These are phyloP conservation scores for Achaetomium macrosporum DNA, from an alignment of 2,329 filamentous ascomycete genomes.

Conservation along the genomic window DNA sequence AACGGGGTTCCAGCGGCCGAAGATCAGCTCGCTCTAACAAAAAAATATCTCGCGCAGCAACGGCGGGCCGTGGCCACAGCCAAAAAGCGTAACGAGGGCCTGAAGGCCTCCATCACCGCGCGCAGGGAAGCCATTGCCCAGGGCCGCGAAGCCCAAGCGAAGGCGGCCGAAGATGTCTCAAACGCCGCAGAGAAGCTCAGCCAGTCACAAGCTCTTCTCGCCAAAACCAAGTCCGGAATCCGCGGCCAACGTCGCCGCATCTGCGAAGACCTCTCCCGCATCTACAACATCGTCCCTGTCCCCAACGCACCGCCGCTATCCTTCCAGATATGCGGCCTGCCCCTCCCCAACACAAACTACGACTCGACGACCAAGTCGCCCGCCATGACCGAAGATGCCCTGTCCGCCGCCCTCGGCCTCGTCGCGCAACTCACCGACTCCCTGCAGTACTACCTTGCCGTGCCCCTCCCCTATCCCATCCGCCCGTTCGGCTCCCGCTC, in stretches of 20 bases:
- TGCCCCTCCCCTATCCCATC: slow-evolving; percentile 76
- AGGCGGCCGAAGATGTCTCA: slow-evolving; percentile 54
- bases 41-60: slow-evolving; percentile 56
- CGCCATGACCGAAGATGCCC: slow-evolving; percentile 54
- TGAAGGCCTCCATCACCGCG: slow-evolving; percentile 59
- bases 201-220: slow-evolving; percentile 49
- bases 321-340: slow-evolving; percentile 76
- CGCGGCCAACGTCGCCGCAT: slow-evolving; percentile 83
- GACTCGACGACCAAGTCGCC: slow-evolving; percentile 41
- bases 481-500: slow-evolving; percentile 67
- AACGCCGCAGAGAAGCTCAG: slow-evolving; percentile 55
- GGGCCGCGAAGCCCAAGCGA: slow-evolving; percentile 55
- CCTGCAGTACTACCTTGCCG: slow-evolving; percentile 74
- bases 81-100: slow-evolving; percentile 58
- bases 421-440: slow-evolving; percentile 69
- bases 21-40: slow-evolving; percentile 43
- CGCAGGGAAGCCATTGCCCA: slow-evolving; percentile 62
- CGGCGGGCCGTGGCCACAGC: slow-evolving; percentile 59
- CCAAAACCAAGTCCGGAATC: slow-evolving; percentile 63
- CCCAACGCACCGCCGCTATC: slow-evolving; percentile 56
- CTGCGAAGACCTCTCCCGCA: slow-evolving; percentile 70
- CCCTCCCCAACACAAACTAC: slow-evolving; percentile 75
- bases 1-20: slow-evolving; percentile 43
- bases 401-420: slow-evolving; percentile 77
- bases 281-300: slow-evolving; percentile 73